These are phyloP conservation scores for Sugiyamaella mastotermitis DNA, from an alignment of 805 yeast genomes.

Conservation along the genomic window DNA sequence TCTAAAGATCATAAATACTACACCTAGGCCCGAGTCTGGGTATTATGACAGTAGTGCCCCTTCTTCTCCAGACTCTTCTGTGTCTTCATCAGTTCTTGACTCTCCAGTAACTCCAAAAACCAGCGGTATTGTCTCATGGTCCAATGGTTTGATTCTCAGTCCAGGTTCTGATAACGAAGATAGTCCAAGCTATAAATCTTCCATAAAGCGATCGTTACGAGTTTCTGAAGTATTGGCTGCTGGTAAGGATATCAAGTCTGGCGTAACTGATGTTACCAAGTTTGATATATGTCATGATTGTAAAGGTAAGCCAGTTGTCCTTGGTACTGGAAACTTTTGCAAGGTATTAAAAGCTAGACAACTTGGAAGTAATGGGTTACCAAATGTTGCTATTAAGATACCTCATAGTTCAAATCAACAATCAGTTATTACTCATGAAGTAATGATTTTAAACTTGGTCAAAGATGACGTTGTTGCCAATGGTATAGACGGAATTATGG, in stretches of 20 bases:
- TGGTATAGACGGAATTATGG: constrained; percentile 3
- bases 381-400: constrained; percentile 16
- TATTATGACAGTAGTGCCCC: neutral
- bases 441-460: neutral
- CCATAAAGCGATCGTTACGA: too few species aligned
- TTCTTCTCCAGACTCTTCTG: neutral
- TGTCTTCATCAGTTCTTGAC: constrained; percentile 1
- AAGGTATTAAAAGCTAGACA: constrained; percentile 8
- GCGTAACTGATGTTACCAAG: too few species aligned
- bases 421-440: constrained; percentile 14
- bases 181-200: too few species aligned
- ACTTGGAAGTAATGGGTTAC: neutral
- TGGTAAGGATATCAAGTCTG: too few species aligned
- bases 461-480: neutral
- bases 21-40: too few species aligned
- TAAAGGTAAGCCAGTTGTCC: too few species aligned
- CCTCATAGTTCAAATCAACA: constrained; percentile 6
- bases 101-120: constrained; percentile 8
- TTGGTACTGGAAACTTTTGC: constrained; percentile 18
- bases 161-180: too few species aligned
- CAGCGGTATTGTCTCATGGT: too few species aligned
- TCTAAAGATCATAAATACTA: too few species aligned
- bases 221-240: too few species aligned
- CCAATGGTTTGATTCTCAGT: too few species aligned
- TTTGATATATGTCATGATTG: too few species aligned